phyloP scores from a whole-genome alignment of 176 grass and related monocot genomes.

The Ampelocalamus luodianensis region DNA sequence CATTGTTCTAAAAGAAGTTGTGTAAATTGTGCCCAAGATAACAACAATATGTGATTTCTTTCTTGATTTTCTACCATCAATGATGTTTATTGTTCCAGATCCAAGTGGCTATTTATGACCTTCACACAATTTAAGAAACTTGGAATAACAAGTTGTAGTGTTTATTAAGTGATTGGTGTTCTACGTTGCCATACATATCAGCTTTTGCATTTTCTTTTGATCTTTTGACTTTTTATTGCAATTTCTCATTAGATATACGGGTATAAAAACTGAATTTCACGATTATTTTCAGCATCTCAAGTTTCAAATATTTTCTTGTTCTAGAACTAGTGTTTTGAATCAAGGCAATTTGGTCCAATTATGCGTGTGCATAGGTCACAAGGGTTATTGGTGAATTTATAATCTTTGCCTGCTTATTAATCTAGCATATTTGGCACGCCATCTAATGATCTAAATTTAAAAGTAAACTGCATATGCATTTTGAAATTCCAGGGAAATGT shows the following conservation, averaged over 20 bases:
- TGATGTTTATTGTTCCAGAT: slow-evolving; percentile 25
- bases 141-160: not conserved
- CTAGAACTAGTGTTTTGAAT: slow-evolving; percentile 16
- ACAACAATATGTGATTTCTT: slow-evolving; percentile 19
- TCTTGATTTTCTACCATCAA: not conserved
- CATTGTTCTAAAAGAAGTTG: not conserved
- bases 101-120: slow-evolving; percentile 12
- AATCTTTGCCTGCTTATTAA: not conserved
- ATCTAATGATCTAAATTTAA: slow-evolving; percentile 9
- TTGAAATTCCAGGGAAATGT: not conserved
- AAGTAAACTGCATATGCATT: slow-evolving; percentile 12
- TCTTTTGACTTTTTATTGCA: slow-evolving; percentile 18
- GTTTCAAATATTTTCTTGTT: slow-evolving; percentile 27
- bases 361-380: not conserved
- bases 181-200: not conserved
- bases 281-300: not conserved
- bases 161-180: slow-evolving; percentile 17
- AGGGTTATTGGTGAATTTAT: not conserved
- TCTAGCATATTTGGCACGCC: slow-evolving; percentile 9
- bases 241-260: not conserved
- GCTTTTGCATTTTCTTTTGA: slow-evolving; percentile 7
- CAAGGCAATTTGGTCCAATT: not conserved
- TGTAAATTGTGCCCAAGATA: not conserved
- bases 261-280: not conserved
- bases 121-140: slow-evolving; percentile 22